Conservation (phyloP, 2,329 filamentous ascomycete genomes). For the Exserohilum rostratum region DNA sequence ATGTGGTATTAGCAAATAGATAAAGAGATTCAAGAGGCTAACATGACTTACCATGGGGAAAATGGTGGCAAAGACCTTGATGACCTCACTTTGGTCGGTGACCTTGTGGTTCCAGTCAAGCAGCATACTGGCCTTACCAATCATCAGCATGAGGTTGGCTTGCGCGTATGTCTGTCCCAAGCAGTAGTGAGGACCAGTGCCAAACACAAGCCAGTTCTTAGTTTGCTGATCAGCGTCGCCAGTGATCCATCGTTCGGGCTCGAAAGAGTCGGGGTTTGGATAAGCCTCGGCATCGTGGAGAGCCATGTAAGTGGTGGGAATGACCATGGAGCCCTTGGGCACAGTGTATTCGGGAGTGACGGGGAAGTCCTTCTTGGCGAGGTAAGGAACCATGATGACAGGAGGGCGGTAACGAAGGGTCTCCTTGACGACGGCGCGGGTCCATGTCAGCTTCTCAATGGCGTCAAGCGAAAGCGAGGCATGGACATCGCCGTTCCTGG, state of each 20-base stretch:
- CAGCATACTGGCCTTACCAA: constrained; percentile 85
- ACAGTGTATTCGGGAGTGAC: constrained; percentile 88
- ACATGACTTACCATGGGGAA: constrained; percentile 81
- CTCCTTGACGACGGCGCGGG: constrained; percentile 80
- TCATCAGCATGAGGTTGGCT: constrained; percentile 84
- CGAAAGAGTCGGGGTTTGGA: constrained; percentile 75
- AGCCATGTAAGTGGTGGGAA: constrained; percentile 88
- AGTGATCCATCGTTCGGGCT: constrained; percentile 68
- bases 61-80: constrained; percentile 97
- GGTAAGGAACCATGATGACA: constrained; percentile 95
- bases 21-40: constrained; percentile 1
- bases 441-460: constrained; percentile 87
- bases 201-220: constrained; percentile 98
- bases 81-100: constrained; percentile 85
- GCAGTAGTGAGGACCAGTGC: constrained; percentile 95
- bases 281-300: constrained; percentile 94
- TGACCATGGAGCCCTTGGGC: constrained; percentile 93
- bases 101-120: constrained; percentile 90
- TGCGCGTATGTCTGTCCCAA: constrained; percentile 91
- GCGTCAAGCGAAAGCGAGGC: constrained; percentile 79
- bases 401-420: constrained; percentile 83
- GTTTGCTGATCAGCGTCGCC: constrained; percentile 88
- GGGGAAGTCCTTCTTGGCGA: constrained; percentile 94
- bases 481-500: constrained; percentile 75
- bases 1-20: constrained; percentile 22